Evolutionary conservation across 768 basidiomycete genomes (phyloP).

Genomic region (Lanmaoa pseudosensibilis): DNA sequence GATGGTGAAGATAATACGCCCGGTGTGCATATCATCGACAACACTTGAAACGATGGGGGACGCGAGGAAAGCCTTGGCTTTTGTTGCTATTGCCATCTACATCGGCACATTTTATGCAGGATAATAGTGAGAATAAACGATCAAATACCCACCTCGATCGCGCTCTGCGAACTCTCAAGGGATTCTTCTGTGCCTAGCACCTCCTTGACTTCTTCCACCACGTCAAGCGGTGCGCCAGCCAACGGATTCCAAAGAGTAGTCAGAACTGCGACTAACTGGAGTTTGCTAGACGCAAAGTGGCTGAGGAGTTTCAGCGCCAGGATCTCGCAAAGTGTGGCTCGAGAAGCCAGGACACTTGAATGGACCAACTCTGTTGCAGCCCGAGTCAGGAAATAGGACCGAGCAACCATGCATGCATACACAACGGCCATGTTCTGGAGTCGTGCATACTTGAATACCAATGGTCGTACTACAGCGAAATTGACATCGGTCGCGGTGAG

Average conservation of each 20-base stretch:
- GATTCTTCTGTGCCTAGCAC: conserved; percentile 53
- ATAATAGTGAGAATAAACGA: neutral
- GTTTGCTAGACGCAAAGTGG: conserved; percentile 68
- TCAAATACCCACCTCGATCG: conserved; percentile 68
- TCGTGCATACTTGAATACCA: conserved; percentile 76
- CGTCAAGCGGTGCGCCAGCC: conserved; percentile 65
- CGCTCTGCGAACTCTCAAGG: conserved; percentile 71
- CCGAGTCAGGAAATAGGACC: conserved; percentile 74
- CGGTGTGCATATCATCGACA: conserved; percentile 83
- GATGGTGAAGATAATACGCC: conserved; percentile 68
- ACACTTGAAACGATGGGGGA: conserved; percentile 84
- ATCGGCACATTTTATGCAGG: neutral
- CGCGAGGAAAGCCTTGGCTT: conserved; percentile 81
- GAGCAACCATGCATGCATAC: conserved; percentile 75
- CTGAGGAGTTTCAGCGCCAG: conserved; percentile 85
- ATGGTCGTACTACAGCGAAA: conserved; percentile 73
- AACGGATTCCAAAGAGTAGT: conserved; percentile 86
- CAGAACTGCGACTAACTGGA: conserved; percentile 75
- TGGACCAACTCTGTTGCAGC: conserved; percentile 74
- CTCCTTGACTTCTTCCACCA: conserved; percentile 65
- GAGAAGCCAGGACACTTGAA: conserved; percentile 65
- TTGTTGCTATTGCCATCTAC: conserved; percentile 86
- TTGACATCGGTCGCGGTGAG: conserved; percentile 82
- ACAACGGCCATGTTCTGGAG: conserved; percentile 73
- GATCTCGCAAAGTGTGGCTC: conserved; percentile 84